phyloP scores from a whole-genome alignment of 192 early-diverging fungal genomes.

The Mortierella claussenii region DNA sequence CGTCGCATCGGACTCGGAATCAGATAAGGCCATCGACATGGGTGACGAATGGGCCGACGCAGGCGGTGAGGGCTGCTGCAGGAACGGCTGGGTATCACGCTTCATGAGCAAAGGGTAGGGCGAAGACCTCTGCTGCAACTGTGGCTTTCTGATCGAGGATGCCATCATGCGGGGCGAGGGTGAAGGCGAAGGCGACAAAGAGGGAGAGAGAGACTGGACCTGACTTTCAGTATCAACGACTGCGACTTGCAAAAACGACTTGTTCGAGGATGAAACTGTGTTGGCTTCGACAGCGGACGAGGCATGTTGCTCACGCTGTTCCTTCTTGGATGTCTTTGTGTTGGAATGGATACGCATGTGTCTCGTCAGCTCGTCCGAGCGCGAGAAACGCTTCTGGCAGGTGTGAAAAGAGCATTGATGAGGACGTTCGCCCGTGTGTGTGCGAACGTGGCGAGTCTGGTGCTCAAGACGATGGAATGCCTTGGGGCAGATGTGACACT shows the following conservation, averaged over 20 bases:
- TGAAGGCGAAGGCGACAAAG: constrained; percentile 16
- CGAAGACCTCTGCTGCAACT: background rate
- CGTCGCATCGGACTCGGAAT: constrained; percentile 33
- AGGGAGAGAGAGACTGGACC: background rate
- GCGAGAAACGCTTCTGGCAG: constrained; percentile 86
- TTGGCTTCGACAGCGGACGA: background rate
- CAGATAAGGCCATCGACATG: constrained; percentile 41
- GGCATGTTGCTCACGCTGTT: background rate
- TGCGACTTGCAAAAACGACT: constrained; percentile 36
- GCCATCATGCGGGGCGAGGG: constrained; percentile 12
- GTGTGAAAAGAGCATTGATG: constrained; percentile 75
- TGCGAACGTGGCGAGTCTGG: constrained; percentile 86
- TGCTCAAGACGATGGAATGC: constrained; percentile 87
- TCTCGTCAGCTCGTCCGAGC: constrained; percentile 80
- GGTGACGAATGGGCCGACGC: constrained; percentile 25
- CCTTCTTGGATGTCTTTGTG: constrained; percentile 39
- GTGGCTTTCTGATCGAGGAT: background rate
- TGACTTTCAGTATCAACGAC: too few species aligned
- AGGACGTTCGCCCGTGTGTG: constrained; percentile 90
- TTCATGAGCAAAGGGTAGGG: constrained; percentile 20
- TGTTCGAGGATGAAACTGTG: constrained; percentile 4
- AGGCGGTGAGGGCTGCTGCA: constrained; percentile 18
- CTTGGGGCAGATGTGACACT: constrained; percentile 70
- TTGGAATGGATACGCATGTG: constrained; percentile 66
- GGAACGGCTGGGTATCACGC: background rate